phyloP scores from a whole-genome alignment of 2,329 filamentous ascomycete genomes.

The Lachnellula hyalina region DNA sequence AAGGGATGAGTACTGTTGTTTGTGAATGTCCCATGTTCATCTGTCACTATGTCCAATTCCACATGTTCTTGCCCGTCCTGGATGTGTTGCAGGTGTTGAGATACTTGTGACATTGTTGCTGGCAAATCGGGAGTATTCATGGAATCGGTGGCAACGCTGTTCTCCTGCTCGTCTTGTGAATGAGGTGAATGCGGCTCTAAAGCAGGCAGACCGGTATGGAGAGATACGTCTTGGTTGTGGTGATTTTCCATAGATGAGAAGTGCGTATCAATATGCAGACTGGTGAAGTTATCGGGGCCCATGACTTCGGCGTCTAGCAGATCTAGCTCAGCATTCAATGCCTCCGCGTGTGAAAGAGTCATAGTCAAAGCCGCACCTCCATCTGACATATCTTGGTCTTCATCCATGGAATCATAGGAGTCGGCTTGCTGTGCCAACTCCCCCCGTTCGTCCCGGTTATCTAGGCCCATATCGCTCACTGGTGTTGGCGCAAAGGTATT shows the following conservation, averaged over 20 bases:
- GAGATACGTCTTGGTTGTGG: neutral
- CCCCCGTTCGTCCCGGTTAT: constrained; percentile 9
- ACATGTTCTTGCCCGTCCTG: constrained; percentile 28
- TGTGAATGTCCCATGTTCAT: constrained; percentile 18
- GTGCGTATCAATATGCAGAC: neutral
- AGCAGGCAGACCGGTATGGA: neutral
- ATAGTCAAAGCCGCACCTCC: constrained; percentile 22
- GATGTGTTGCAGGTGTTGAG: constrained; percentile 28
- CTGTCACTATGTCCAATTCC: constrained; percentile 13
- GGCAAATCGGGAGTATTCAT: constrained; percentile 15
- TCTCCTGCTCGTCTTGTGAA: constrained; percentile 1
- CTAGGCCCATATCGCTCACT: constrained; percentile 13
- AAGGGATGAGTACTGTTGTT: constrained; percentile 28
- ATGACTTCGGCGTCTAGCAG: constrained; percentile 24
- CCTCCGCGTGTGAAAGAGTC: constrained; percentile 18
- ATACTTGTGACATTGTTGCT: constrained; percentile 26
- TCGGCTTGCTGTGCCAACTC: constrained; percentile 11
- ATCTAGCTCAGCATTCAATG: constrained; percentile 22
- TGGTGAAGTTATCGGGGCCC: constrained; percentile 7
- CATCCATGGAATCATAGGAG: constrained; percentile 14
- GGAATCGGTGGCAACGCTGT: neutral
- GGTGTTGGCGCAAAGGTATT: constrained; percentile 9
- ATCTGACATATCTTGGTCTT: constrained; percentile 29
- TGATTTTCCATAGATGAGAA: neutral
- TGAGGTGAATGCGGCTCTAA: neutral